A percentile compares a stretch with the other conserved stretches of the same genome.
phyloP scores from a whole-genome alignment of 129 eudicot species.

The Artemisia tridentata region DNA sequence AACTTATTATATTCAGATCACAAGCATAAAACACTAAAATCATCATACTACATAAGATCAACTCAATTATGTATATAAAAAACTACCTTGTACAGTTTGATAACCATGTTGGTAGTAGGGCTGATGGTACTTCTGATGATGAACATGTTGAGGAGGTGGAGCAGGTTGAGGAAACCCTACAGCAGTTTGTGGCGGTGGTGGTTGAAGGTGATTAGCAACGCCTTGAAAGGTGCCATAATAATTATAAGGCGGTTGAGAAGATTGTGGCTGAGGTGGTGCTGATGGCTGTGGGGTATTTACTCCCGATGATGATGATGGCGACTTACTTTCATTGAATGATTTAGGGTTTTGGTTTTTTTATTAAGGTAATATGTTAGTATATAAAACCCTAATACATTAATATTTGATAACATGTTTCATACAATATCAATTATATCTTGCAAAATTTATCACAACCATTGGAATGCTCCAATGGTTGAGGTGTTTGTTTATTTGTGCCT shows the following conservation, averaged over 20 bases:
- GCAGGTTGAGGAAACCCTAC: slow-evolving; percentile 72
- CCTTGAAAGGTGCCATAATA: slow-evolving; percentile 90
- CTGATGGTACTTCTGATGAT: slow-evolving; percentile 19
- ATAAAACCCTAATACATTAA: too few relatives aligned
- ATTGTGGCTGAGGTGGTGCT: slow-evolving; percentile 42
- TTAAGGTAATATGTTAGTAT: too few relatives aligned
- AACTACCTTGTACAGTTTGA: slow-evolving; percentile 69
- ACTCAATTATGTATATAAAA: too few relatives aligned
- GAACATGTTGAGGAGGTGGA: slow-evolving; percentile 51
- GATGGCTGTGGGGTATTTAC: slow-evolving; percentile 33
- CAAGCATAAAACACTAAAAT: neutral
- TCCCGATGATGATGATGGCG: too few relatives aligned
- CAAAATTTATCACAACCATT: too few relatives aligned
- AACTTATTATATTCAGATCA: neutral
- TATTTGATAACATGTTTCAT: too few relatives aligned
- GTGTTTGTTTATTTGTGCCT: too few relatives aligned
- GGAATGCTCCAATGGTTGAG: too few relatives aligned
- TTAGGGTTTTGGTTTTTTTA: too few relatives aligned
- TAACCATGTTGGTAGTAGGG: slow-evolving; percentile 55
- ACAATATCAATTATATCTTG: too few relatives aligned
- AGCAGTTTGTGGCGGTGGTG: slow-evolving; percentile 45
- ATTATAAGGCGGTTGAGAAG: slow-evolving; percentile 23
- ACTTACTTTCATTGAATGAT: too few relatives aligned
- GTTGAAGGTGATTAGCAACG: slow-evolving; percentile 45
- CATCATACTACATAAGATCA: too few relatives aligned